phyloP scores from a whole-genome alignment of 2,329 filamentous ascomycete species.

The Sclerotinia sclerotiorum region DNA sequence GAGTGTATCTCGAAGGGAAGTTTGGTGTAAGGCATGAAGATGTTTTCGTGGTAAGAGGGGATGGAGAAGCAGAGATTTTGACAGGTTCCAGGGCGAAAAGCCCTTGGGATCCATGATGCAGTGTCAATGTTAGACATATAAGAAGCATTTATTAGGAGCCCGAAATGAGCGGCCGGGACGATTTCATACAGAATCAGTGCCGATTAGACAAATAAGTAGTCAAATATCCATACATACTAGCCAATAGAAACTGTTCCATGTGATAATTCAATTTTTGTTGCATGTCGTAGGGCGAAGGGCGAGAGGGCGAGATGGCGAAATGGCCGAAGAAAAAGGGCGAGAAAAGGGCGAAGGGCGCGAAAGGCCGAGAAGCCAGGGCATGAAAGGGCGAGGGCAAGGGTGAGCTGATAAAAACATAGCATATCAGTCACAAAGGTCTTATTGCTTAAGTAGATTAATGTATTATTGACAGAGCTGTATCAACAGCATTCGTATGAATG shows the following conservation, averaged over 20 bases:
- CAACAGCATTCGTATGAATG: background rate
- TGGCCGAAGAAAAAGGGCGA: background rate
- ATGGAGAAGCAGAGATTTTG: conserved; percentile 54
- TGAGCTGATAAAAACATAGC: background rate
- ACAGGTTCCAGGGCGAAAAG: conserved; percentile 53
- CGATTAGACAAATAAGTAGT: conserved; percentile 1
- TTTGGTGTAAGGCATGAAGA: conserved; percentile 66
- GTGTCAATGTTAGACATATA: background rate
- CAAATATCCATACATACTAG: background rate
- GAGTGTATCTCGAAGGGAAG: conserved; percentile 58
- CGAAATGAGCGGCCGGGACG: background rate
- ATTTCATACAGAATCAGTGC: background rate
- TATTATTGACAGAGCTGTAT: background rate
- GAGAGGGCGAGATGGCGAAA: background rate
- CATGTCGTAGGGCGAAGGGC: conserved; percentile 12
- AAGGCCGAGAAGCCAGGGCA: background rate
- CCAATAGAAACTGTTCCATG: conserved; percentile 9
- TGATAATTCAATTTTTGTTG: conserved; percentile 18
- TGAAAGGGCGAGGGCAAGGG: conserved; percentile 1
- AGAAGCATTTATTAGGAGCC: background rate
- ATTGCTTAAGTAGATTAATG: background rate
- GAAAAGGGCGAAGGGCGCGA: conserved; percentile 3
- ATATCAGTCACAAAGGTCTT: background rate
- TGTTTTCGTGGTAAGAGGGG: conserved; percentile 55
- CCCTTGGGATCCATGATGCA: conserved; percentile 52